Conservation (phyloP, 1,139 yeast genomes). For the Wickerhamomyces sp. region DNA sequence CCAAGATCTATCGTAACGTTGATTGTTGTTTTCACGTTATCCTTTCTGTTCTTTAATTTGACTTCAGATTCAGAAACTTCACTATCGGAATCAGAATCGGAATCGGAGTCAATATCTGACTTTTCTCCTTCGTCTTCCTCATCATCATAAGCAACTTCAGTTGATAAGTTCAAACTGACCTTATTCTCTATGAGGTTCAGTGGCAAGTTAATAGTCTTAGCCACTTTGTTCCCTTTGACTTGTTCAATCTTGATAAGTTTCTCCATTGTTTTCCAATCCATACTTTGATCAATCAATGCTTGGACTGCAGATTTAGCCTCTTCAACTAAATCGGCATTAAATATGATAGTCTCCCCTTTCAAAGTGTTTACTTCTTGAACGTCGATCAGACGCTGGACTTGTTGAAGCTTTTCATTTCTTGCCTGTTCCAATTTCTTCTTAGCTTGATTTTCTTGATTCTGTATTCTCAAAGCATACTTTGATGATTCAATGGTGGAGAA, state of each 20-base stretch:
- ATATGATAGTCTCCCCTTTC: constrained; percentile 71
- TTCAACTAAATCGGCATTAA: constrained; percentile 66
- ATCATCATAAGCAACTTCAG: constrained; percentile 30
- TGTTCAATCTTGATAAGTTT: constrained; percentile 69
- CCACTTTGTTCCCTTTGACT: constrained; percentile 57
- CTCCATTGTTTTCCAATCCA: constrained; percentile 94
- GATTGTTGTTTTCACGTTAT: constrained; percentile 26
- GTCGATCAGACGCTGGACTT: constrained; percentile 60
- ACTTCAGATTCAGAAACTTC: constrained; percentile 5
- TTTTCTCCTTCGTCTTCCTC: constrained; percentile 29
- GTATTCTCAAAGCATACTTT: constrained; percentile 65
- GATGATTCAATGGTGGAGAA: constrained; percentile 84
- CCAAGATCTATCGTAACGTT: constrained; percentile 64
- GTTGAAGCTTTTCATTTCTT: constrained; percentile 63
- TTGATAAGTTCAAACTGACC: constrained; percentile 56
- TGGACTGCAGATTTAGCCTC: constrained; percentile 68
- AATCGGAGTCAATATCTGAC: constrained; percentile 30
- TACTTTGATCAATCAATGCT: constrained; percentile 67
- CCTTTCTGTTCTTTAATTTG: constrained; percentile 14
- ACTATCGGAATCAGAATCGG: constrained; percentile 20
- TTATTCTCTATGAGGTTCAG: constrained; percentile 67
- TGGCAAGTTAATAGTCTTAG: constrained; percentile 60
- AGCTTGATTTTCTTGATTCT: constrained; percentile 73
- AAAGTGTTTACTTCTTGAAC: constrained; percentile 61
- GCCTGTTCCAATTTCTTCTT: constrained; percentile 72